Evolutionary conservation across 2,329 filamentous ascomycete species (phyloP), one percentile per base, ranked within the genome.

Genomic region (Zelopaecilomyces penicillatus): DNA sequence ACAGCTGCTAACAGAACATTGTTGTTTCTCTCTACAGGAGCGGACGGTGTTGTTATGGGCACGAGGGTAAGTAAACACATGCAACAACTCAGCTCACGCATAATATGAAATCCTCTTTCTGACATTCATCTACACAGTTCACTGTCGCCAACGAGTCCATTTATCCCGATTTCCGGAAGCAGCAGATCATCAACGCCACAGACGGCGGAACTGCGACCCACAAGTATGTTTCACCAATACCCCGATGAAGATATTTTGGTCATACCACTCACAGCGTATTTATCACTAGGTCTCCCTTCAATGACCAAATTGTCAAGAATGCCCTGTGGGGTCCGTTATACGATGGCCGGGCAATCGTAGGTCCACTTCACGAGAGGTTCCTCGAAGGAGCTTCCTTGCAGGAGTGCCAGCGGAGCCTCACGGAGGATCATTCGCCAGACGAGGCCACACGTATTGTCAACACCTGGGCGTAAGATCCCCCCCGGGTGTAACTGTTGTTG

Each of bases 191-290:
- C 12, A 53, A 63, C 31, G 59, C 68, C 10, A 55, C 47, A 3
- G 72, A 75, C 47, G 72, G 72, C 3, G 72, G 64, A 5, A 46
- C 59, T 10, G 61, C 65, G 3, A 75, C 72, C 0, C 54, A 71
- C 44, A 75, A 75, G 67, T 73, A 54, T 30, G 52, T 45, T 4
- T 8, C 7, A 5, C 5, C 6, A 19, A 19, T 19, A 19, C n/a
- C 26, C 8, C 19, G 19, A 19, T 19, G 19, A 19, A 19, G 19
- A 19, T 19, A 19, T 19, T 19, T 19, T 19, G 19, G 26, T 4
- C 36, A 30, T 12, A 7, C 4, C 26, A 5, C 5, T 9, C 4
- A 37, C 39, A n/a, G 3, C 35, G 3, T 28, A 9, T 39, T 10
- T 6, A 39, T 28, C 30, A 29, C 2, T n/a, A 65, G 62, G 34